Base-by-base conservation (phyloP, 345 rosid species). In the Pistacia integerrima region DNA sequence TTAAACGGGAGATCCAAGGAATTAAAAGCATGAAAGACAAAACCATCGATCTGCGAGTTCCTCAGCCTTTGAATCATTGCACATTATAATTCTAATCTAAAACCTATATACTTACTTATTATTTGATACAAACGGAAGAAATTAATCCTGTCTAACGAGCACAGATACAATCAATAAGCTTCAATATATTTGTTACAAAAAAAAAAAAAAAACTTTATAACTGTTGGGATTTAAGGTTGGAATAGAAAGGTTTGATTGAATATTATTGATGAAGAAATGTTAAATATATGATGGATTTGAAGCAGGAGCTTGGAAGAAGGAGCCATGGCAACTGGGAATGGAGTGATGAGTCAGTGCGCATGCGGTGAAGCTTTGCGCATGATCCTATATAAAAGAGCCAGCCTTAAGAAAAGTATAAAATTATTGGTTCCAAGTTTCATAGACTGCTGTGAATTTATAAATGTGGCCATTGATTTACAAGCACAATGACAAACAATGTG, bases 311-410 rank as follows among this genome's bases (percentile, higher is more conserved):
- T 8, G 55, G 75, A 65, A 38, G 28, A 49, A 30, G 51, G 44
- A 38, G 44, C 35, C 67, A 6, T 41, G 63, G 33, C 35, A 8
- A 64, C 25, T 25, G 25, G 11, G 12, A 41, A 11, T 9, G 56
- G 8, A 67, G 46, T 14, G 64, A 70, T 14, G 64, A 70, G 66
- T 61, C 83, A 82, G 86, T 85, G 77, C 89, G 90, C 89, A 85
- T 90, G 91, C 89, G 81, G 83, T 77, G 75, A 57, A 36, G 58
- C 38, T 73, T 79, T 80, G 81, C 89, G 86, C 86, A 74, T 79
- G 89, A 84, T 86, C 84, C 84, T 70, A 84, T 60, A 78, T 52
- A 81, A 64, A 64, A 36, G 75, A 67, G 67, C 63, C 77, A 54
- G 57, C 20, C 66, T n/a, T 9, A 25, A 38, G 54, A 66, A 28